Evolutionary conservation across 306 rosid genomes (phyloP).

Genomic region (Arachis hypogaea): DNA sequence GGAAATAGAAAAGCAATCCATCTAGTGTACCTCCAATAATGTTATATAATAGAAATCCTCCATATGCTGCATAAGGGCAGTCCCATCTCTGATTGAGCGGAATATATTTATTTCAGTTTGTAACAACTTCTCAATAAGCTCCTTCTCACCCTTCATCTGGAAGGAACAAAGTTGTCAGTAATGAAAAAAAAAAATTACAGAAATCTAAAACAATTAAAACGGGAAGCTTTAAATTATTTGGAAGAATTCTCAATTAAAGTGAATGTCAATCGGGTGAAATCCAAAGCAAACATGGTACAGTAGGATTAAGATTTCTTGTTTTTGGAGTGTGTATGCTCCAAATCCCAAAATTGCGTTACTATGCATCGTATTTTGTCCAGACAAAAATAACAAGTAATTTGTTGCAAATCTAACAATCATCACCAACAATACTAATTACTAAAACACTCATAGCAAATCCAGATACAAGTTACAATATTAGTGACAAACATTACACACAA

Average conservation of each 20-base stretch:
- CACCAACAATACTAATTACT: background rate
- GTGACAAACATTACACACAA: background rate
- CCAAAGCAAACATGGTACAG: no score
- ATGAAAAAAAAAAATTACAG: conserved; percentile 10
- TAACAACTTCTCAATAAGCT: conserved; percentile 78
- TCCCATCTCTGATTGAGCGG: conserved; percentile 95
- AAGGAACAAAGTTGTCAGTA: conserved; percentile 33
- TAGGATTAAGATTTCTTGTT: no score
- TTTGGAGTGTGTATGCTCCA: no score
- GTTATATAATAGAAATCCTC: conserved; percentile 96
- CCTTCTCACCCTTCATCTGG: conserved; percentile 97
- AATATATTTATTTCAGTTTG: conserved; percentile 92
- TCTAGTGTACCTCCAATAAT: conserved; percentile 70
- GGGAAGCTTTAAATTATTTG: no score
- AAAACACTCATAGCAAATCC: no score
- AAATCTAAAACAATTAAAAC: conserved; percentile 11
- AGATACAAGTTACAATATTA: background rate
- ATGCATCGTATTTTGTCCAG: background rate
- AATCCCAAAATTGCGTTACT: no score
- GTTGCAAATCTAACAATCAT: background rate
- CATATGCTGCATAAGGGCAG: conserved; percentile 96
- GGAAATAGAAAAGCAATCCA: conserved; percentile 16
- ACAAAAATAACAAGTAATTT: background rate
- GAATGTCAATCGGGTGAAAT: no score
- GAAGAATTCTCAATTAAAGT: no score